Base-by-base conservation (phyloP, 2,329 filamentous ascomycete species). In the Cordyceps cicadae region DNA sequence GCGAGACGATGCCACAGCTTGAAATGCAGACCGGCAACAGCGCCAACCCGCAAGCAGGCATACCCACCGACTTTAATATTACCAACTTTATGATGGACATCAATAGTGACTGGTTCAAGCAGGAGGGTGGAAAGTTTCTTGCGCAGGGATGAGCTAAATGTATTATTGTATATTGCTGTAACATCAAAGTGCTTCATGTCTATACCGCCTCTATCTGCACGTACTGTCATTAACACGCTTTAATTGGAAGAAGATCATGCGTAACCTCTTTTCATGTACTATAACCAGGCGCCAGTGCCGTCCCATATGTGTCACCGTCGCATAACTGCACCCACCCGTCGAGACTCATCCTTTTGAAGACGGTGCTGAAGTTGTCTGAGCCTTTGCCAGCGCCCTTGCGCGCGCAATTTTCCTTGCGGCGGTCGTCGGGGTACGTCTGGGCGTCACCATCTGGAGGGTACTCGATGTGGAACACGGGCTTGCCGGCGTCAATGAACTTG, bases 1-100 rank as follows among this genome's bases (percentile, higher is more conserved):
- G 60, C 64, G 46, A 63, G 64, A 51, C 62, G 57, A 55, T 62
- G 57, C 34, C 65, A 66, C 50, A 45, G n/a, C 63, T 65, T n/a
- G 68, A 66, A 4, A 67, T 70, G 63, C 65, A 70, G 14, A 64
- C 69, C 32, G 66, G 61, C 59, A 73, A 70, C 46, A 24, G 66
- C 66, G 56, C 71, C 70, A 39, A 29, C 34, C 64, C 70, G 32
- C 64, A 67, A 6, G 71, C 63, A 15, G 64, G 59, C 14, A 53
- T 51, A 32, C 21, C 45, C 14, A 87, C 87, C 62, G 86, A 89
- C 70, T 89, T 88, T 66, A 90, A 90, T 66, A 90, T 90, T 62
- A 89, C 86, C 51, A 89, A 90, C 67, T 90, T 88, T 66, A 89
- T 87, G 82, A 81, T 89, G 34, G 87, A 90, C 73, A 85, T 83